Evolutionary conservation across 1,284 basidiomycete genomes (phyloP), one percentile per base, ranked within the genome.

Genomic region (Fomes fomentarius): DNA sequence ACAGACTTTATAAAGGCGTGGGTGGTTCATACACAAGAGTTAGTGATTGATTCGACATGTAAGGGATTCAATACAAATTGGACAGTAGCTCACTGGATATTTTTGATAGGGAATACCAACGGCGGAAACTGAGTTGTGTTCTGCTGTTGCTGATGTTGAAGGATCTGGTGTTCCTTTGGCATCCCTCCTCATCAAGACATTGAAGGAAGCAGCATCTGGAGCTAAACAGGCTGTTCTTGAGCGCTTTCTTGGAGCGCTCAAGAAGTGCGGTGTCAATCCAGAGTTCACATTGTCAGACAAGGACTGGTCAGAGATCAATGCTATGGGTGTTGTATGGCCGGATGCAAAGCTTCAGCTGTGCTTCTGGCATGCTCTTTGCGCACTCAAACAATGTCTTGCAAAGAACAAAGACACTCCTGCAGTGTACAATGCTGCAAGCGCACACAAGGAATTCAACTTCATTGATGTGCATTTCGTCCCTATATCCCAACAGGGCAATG

Each of bases 291-390:
- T 64, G 1, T 37, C 54, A 0, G 62, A 58, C 55, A 63, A 64
- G 37, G 62, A 62, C 34, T 60, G 56, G 58, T 60, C 62, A 1
- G 58, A 62, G n/a, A 64, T 64, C 39, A 57, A 60, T 33, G 62
- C 60, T 0, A 58, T 62, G 56, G 40, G 33, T 3, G 44, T 40
- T 3, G 33, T 45, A 3, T 64, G 56, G 56, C 49, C 55, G 0
- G 17, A 39, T 2, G 48, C 54, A 7, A 63, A 63, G 38, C 60
- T 58, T 25, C 57, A 59, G 28, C 54, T 63, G 1, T 63, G 62
- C 31, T 56, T 61, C 24, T 64, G 61, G 63, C 63, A 64, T 45
- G 54, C 37, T 0, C 45, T 64, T 0, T 54, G 57, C 9, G 58
- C 63, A 22, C 1, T 59, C 11, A 62, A 62, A 21, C 31, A 62